Conservation (phyloP, 805 yeast species). For the Hanseniaspora meyeri region DNA sequence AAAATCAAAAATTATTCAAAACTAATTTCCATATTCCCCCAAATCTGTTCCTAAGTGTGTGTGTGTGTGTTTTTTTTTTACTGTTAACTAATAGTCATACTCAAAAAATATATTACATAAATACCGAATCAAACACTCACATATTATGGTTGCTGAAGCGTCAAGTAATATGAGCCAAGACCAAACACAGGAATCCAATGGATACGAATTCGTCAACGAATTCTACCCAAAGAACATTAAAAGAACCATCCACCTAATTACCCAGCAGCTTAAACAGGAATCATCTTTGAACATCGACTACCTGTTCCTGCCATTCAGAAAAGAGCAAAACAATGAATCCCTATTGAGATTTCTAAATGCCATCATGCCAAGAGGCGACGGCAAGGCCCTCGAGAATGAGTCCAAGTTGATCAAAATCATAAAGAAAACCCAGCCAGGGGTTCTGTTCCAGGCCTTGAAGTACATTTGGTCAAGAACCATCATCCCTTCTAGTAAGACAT, state of each 20-base stretch:
- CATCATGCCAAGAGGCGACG: slow-evolving; percentile 48
- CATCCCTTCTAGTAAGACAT: not conserved
- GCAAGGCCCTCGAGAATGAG: slow-evolving; percentile 34
- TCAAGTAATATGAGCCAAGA: not conserved
- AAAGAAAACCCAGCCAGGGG: slow-evolving; percentile 48
- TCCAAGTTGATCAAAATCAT: slow-evolving; percentile 34
- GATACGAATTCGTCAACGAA: slow-evolving; percentile 30
- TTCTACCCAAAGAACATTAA: slow-evolving; percentile 56
- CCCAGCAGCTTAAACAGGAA: slow-evolving; percentile 51
- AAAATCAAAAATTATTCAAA: too few species aligned
- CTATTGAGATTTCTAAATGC: slow-evolving; percentile 44
- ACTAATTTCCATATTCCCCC: too few species aligned
- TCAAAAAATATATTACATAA: too few species aligned
- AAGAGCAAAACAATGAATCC: slow-evolving; percentile 50
- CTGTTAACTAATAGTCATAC: too few species aligned
- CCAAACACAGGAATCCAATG: not conserved
- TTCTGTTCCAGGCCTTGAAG: slow-evolving; percentile 61
- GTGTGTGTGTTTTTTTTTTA: too few species aligned
- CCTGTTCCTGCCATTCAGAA: slow-evolving; percentile 64
- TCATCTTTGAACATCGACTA: slow-evolving; percentile 64
- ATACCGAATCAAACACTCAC: too few species aligned
- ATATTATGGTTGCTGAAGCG: not conserved
- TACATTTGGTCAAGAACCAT: slow-evolving; percentile 71
- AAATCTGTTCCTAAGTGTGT: too few species aligned
- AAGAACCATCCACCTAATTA: slow-evolving; percentile 54